Percentiles rank a stretch among this genome's conserved stretches.
Conservation (phyloP, 2,329 filamentous ascomycete species). For the Colletotrichum sansevieriae region DNA sequence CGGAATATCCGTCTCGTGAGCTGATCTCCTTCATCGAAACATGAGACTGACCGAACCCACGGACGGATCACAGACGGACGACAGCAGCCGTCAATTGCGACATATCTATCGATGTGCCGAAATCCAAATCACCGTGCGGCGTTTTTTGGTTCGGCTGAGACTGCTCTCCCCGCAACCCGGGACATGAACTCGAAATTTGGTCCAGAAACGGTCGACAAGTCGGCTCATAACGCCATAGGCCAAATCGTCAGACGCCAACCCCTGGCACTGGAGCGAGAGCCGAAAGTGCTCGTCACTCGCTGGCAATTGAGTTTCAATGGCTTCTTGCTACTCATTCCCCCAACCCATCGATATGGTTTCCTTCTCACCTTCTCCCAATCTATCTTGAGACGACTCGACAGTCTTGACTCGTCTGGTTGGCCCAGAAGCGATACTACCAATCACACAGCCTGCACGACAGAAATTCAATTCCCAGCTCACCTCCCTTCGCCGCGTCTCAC, state of each 20-base stretch:
- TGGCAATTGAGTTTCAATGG: too few relatives aligned
- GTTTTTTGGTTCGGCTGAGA: slow-evolving; percentile 7
- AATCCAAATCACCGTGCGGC: slow-evolving; percentile 1
- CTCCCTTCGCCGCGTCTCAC: background rate
- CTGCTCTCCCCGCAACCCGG: slow-evolving; percentile 1
- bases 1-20: background rate
- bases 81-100: slow-evolving; percentile 13
- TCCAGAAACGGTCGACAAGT: background rate
- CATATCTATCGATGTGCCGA: background rate
- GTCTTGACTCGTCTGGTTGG: slow-evolving; percentile 5
- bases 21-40: background rate
- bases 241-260: background rate
- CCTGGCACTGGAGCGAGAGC: background rate
- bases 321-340: too few relatives aligned
- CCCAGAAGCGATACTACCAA: slow-evolving; percentile 5
- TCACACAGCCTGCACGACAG: background rate
- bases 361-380: too few relatives aligned
- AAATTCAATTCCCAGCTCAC: background rate
- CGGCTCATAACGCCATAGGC: background rate
- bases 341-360: too few relatives aligned
- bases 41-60: background rate
- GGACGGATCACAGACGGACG: slow-evolving; percentile 2
- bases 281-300: background rate
- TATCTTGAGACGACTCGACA: slow-evolving; percentile 4
- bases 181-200: slow-evolving; percentile 14